Conservation (phyloP, 2,329 filamentous ascomycete genomes). For the Macrophomina pseudophaseolina region DNA sequence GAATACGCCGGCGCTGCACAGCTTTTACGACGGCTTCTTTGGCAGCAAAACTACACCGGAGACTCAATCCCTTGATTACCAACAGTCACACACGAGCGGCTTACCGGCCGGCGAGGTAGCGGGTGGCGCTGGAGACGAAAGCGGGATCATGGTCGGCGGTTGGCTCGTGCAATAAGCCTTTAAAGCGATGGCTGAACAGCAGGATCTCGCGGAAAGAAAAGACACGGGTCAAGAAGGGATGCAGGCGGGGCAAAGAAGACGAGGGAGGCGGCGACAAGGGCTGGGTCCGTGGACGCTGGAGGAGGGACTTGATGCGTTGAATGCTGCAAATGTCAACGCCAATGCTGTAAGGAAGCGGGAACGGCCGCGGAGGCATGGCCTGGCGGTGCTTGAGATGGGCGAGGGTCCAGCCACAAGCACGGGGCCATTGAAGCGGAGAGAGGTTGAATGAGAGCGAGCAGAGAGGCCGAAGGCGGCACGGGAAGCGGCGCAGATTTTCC, state of each 20-base stretch:
- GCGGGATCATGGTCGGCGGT: not conserved
- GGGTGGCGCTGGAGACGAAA: slow-evolving; percentile 14
- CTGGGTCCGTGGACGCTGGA: not conserved
- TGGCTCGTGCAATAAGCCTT: slow-evolving; percentile 1
- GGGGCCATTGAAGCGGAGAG: not conserved
- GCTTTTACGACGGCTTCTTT: slow-evolving; percentile 58
- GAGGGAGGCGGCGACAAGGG: not conserved
- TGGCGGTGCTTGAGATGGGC: not conserved
- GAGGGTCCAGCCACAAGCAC: not conserved
- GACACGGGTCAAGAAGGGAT: not conserved
- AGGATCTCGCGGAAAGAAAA: slow-evolving; percentile 24
- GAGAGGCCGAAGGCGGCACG: not conserved
- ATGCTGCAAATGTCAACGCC: slow-evolving; percentile 82
- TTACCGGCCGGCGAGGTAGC: slow-evolving; percentile 45
- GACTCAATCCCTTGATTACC: not conserved
- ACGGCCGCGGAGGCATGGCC: slow-evolving; percentile 55
- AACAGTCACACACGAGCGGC: slow-evolving; percentile 5
- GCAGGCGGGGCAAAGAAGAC: slow-evolving; percentile 1
- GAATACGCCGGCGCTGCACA: slow-evolving; percentile 14
- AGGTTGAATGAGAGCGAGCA: not conserved
- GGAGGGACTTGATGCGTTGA: slow-evolving; percentile 65
- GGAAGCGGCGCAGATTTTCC: slow-evolving; percentile 5
- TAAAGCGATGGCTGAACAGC: slow-evolving; percentile 3
- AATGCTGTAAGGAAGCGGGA: slow-evolving; percentile 70
- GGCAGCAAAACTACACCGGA: slow-evolving; percentile 50